A percentile compares a stretch with the other conserved stretches of the same genome.
Conservation (phyloP, 2,329 filamentous ascomycete species). For the Penicillium sp. region DNA sequence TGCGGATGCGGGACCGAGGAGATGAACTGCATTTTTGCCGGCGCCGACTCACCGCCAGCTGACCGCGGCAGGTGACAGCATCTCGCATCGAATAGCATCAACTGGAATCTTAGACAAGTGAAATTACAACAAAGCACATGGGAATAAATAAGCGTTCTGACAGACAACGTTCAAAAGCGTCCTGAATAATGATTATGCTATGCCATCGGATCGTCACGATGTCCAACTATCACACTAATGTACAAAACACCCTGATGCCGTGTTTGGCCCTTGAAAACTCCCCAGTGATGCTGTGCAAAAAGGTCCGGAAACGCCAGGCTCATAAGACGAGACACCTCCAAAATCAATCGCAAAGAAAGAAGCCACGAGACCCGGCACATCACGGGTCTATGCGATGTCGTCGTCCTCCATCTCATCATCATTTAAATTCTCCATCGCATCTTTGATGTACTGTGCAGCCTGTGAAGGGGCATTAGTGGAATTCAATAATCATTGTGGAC, state of each 20-base stretch:
- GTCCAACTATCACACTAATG: slow-evolving; percentile 29
- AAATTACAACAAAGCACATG: background rate
- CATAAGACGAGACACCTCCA: slow-evolving; percentile 10
- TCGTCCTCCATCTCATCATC: slow-evolving; percentile 58
- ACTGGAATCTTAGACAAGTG: background rate
- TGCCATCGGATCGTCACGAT: slow-evolving; percentile 9
- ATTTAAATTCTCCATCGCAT: slow-evolving; percentile 88
- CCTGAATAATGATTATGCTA: slow-evolving; percentile 14
- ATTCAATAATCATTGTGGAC: background rate
- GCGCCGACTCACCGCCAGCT: slow-evolving; percentile 26
- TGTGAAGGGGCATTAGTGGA: slow-evolving; percentile 34
- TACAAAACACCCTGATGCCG: slow-evolving; percentile 33
- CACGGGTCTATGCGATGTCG: slow-evolving; percentile 39
- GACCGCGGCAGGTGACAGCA: slow-evolving; percentile 19
- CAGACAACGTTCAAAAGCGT: no score
- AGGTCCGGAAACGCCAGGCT: slow-evolving; percentile 18
- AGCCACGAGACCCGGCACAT: slow-evolving; percentile 15
- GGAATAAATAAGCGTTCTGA: no score
- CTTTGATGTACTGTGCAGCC: slow-evolving; percentile 92
- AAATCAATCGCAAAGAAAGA: slow-evolving; percentile 13
- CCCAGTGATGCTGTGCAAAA: slow-evolving; percentile 22
- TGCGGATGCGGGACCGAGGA: slow-evolving; percentile 14
- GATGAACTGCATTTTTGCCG: slow-evolving; percentile 22
- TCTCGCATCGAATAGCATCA: slow-evolving; percentile 7
- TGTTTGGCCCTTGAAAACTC: slow-evolving; percentile 21